Conservation (phyloP, 768 basidiomycete genomes). For the Kwoniella sp. region DNA sequence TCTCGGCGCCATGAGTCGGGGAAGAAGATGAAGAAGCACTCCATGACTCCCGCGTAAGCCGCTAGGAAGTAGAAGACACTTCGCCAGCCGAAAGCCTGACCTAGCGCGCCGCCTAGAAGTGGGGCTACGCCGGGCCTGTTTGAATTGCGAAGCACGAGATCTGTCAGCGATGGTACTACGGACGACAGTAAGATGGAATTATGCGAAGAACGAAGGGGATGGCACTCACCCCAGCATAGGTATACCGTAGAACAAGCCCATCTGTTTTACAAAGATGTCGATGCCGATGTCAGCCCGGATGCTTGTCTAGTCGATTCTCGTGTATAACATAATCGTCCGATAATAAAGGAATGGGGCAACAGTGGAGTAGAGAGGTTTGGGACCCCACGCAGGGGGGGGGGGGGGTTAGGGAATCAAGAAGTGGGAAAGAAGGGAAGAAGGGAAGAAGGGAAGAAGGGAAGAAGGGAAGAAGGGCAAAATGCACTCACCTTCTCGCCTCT, state of each 20-base stretch:
- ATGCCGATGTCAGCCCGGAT: slow-evolving; percentile 10
- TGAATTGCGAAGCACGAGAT: background rate
- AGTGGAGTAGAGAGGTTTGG: too few species aligned
- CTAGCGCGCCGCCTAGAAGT: slow-evolving; percentile 41
- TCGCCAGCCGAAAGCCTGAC: slow-evolving; percentile 70
- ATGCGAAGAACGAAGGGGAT: background rate
- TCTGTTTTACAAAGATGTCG: slow-evolving; percentile 27
- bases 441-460: too few species aligned
- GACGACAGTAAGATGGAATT: too few species aligned
- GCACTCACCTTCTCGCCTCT: slow-evolving; percentile 51
- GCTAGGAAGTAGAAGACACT: slow-evolving; percentile 80
- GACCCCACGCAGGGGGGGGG: too few species aligned
- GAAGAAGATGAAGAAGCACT: slow-evolving; percentile 68
- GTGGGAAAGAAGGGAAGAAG: too few species aligned
- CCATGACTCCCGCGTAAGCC: slow-evolving; percentile 64
- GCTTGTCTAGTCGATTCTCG: too few species aligned
- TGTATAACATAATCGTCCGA: too few species aligned
- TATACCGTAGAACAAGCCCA: slow-evolving; percentile 57
- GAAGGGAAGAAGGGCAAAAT: too few species aligned
- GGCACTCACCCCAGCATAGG: slow-evolving; percentile 63
- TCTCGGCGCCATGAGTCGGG: slow-evolving; percentile 81
- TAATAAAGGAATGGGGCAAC: too few species aligned
- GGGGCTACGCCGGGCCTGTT: slow-evolving; percentile 55
- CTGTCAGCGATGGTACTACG: background rate
- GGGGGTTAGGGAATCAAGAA: too few species aligned